A percentile compares a stretch with the other conserved stretches of the same genome.
Evolutionary conservation across 495 filamentous ascomycete genomes (phyloP).

Genomic region (Bacidia gigantensis): DNA sequence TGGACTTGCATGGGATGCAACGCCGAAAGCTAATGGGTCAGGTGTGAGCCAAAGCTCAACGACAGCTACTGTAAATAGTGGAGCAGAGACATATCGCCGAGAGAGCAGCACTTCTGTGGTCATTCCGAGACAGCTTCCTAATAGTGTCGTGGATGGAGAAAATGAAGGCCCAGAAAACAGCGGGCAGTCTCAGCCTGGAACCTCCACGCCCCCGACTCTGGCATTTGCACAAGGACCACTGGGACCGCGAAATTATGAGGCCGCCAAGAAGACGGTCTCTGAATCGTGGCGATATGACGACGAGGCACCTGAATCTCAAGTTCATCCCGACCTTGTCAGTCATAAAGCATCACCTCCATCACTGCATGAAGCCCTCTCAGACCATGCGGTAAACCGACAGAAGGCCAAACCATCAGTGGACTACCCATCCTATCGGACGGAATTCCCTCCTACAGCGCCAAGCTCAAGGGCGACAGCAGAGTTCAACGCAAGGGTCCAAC

Average conservation of each 20-base stretch:
- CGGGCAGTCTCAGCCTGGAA: slow-evolving; percentile 6
- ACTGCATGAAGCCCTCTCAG: slow-evolving; percentile 4
- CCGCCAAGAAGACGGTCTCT: neutral
- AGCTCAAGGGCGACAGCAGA: slow-evolving; percentile 15
- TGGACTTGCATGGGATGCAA: slow-evolving; percentile 65
- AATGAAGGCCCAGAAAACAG: slow-evolving; percentile 7
- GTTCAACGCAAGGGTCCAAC: slow-evolving; percentile 13
- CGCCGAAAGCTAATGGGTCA: slow-evolving; percentile 24
- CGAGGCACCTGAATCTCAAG: slow-evolving; percentile 2
- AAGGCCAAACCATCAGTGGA: slow-evolving; percentile 13
- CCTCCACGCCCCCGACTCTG: slow-evolving; percentile 9
- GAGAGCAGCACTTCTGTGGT: slow-evolving; percentile 12
- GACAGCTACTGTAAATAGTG: slow-evolving; percentile 12
- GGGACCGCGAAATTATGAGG: slow-evolving; percentile 5
- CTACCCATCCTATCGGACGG: slow-evolving; percentile 20
- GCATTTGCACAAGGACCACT: slow-evolving; percentile 1
- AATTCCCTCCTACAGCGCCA: slow-evolving; percentile 18
- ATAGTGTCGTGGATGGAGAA: slow-evolving; percentile 7
- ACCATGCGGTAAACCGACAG: neutral
- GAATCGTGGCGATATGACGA: neutral
- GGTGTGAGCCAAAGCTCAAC: slow-evolving; percentile 18
- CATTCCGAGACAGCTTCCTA: slow-evolving; percentile 14
- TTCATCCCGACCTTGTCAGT: slow-evolving; percentile 11
- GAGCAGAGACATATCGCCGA: slow-evolving; percentile 11
- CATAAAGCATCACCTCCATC: slow-evolving; percentile 14